Evolutionary conservation across 2,329 filamentous ascomycete species (phyloP).

Genomic region (Colletotrichum shisoi): DNA sequence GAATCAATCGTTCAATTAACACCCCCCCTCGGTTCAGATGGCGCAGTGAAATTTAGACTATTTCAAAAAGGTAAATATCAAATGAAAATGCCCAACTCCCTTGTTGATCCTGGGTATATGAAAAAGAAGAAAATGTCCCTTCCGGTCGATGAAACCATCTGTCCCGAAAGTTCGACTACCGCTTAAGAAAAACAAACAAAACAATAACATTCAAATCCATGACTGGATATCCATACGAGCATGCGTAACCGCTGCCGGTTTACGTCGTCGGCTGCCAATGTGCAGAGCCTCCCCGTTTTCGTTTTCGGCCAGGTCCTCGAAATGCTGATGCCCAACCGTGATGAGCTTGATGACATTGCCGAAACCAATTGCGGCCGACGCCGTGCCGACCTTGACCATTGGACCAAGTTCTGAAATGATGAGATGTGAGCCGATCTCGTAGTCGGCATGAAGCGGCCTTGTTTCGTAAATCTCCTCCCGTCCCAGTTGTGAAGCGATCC

Average conservation of each 20-base stretch:
- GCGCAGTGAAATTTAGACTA: background rate
- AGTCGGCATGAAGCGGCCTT: constrained; percentile 53
- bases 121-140: constrained; percentile 6
- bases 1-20: background rate
- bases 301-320: constrained; percentile 55
- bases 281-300: constrained; percentile 48
- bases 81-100: constrained; percentile 27
- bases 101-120: constrained; percentile 36
- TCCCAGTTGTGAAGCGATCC: constrained; percentile 59
- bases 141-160: background rate
- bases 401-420: constrained; percentile 73
- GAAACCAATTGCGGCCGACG: constrained; percentile 73
- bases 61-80: background rate
- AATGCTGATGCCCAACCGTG: constrained; percentile 70
- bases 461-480: constrained; percentile 57
- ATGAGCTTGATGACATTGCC: constrained; percentile 78
- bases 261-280: constrained; percentile 52
- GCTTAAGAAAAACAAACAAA: background rate
- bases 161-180: constrained; percentile 1
- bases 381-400: constrained; percentile 67
- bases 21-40: background rate
- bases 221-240: constrained; percentile 33
- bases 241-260: constrained; percentile 40
- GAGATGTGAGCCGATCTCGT: constrained; percentile 60
- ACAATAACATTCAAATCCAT: constrained; percentile 17